phyloP scores from a whole-genome alignment of 2,329 filamentous ascomycete species.

The Aspergillus sp. region DNA sequence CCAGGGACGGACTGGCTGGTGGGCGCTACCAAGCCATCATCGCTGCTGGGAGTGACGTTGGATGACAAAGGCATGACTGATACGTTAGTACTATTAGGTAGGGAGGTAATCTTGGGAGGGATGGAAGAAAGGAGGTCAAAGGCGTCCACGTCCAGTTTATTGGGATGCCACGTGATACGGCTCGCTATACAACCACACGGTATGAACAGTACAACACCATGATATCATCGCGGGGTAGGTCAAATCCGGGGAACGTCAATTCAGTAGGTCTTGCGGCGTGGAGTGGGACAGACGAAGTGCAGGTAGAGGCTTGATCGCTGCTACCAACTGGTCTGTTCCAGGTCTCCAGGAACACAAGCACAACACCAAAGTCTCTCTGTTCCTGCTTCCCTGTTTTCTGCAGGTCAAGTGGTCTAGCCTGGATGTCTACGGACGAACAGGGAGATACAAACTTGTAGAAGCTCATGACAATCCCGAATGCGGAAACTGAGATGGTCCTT shows the following conservation, averaged over 20 bases:
- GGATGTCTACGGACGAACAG: too few species aligned
- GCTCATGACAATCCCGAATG: background rate
- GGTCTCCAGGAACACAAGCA: background rate
- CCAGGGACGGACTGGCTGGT: constrained; percentile 6
- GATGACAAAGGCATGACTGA: too few species aligned
- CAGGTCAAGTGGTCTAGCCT: too few species aligned
- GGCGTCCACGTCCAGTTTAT: background rate
- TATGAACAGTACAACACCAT: background rate
- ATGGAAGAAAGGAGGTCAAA: background rate
- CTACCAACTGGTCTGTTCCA: background rate
- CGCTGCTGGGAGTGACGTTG: too few species aligned
- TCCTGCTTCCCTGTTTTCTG: background rate
- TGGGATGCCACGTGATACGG: background rate
- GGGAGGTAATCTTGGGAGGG: too few species aligned
- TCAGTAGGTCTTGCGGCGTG: background rate
- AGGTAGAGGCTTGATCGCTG: too few species aligned
- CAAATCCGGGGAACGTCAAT: background rate
- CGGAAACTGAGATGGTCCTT: background rate
- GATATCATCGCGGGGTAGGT: background rate
- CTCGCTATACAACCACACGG: background rate
- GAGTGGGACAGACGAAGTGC: too few species aligned
- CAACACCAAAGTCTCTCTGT: background rate
- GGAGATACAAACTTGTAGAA: background rate
- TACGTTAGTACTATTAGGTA: too few species aligned
- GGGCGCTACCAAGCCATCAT: background rate